Percentiles rank a stretch among this genome's conserved stretches.
phyloP scores from a whole-genome alignment of 73 alveolate species.

The Paramecium sonneborni region DNA sequence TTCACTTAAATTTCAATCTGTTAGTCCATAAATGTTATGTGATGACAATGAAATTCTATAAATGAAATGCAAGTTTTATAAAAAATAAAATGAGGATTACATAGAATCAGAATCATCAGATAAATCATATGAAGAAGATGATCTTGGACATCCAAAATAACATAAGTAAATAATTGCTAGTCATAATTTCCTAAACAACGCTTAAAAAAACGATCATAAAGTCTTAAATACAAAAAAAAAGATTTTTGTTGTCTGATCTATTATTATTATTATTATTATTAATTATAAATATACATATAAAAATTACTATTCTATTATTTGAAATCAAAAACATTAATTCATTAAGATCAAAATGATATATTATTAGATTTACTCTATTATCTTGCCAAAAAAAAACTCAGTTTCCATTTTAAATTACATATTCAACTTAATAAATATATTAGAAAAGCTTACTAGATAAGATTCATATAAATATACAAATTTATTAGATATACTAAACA shows the following conservation, averaged over 20 bases:
- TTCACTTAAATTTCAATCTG: background rate
- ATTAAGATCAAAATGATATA: no score
- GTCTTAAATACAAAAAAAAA: constrained; percentile 30
- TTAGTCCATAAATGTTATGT: constrained; percentile 14
- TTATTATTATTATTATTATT: background rate
- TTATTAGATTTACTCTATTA: no score
- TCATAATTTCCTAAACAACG: constrained; percentile 17
- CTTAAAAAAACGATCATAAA: constrained; percentile 7
- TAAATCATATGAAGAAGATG: background rate
- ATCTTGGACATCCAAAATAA: background rate
- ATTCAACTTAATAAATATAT: no score
- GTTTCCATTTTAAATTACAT: no score
- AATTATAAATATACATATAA: no score
- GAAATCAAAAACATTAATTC: no score
- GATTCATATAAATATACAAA: no score
- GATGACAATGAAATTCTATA: constrained; percentile 33
- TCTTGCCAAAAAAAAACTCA: no score
- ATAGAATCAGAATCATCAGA: background rate
- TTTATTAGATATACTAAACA: no score
- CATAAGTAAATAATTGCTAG: background rate
- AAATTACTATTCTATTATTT: no score
- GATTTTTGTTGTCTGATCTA: constrained; percentile 20
- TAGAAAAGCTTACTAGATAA: no score
- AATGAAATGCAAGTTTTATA: constrained; percentile 42
- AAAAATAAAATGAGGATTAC: background rate